These are phyloP conservation scores for Adiantum capillusveneris DNA, from an alignment of 75 land plant species.

Conservation along the genomic window DNA sequence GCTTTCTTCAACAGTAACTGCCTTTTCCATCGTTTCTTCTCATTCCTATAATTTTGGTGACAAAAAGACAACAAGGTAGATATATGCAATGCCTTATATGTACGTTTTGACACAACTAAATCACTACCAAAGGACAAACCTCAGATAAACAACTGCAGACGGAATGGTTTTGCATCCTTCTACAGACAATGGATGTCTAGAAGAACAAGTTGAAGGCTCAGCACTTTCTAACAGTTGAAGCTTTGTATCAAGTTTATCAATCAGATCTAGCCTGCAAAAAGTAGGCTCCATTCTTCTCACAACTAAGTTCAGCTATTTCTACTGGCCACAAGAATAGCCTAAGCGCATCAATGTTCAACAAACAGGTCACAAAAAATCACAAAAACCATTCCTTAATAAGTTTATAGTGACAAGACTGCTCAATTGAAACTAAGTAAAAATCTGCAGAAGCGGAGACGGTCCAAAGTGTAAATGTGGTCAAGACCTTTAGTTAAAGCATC, in stretches of 20 bases:
- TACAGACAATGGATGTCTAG: neutral
- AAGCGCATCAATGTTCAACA: no score
- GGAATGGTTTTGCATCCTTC: slow-evolving; percentile 1
- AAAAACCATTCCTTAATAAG: no score
- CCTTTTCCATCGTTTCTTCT: slow-evolving; percentile 8
- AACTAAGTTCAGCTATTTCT: no score
- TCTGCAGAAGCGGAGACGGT: no score
- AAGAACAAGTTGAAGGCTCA: slow-evolving; percentile 5
- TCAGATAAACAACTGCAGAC: neutral
- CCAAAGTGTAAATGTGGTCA: no score
- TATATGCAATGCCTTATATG: neutral
- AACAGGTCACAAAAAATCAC: no score
- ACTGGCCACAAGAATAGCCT: no score
- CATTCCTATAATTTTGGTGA: slow-evolving; percentile 8
- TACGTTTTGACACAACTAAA: neutral
- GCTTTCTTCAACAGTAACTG: slow-evolving; percentile 1
- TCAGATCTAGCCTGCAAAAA: neutral
- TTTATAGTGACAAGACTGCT: no score
- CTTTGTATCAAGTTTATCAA: slow-evolving; percentile 3
- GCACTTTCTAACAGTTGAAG: neutral
- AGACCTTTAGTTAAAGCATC: no score
- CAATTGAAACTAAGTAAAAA: no score
- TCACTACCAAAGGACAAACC: neutral
- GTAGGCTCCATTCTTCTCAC: no score
- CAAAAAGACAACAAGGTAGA: neutral